Conservation (phyloP, 2,329 filamentous ascomycete genomes). For the Alternaria triticimaculans region DNA sequence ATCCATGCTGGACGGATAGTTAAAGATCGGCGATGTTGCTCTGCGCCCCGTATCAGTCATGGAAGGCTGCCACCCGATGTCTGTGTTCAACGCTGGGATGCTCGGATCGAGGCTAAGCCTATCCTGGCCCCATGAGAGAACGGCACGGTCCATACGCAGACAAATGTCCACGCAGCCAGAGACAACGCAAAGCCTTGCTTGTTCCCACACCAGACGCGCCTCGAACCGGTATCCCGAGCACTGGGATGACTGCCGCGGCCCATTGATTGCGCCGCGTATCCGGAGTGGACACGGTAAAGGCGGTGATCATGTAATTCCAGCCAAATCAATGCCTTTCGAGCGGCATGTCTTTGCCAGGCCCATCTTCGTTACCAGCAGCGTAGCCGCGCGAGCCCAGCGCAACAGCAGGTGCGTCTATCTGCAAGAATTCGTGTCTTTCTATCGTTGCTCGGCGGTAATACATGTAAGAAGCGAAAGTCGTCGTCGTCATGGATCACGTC, state of each 20-base stretch:
- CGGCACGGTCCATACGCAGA: conserved; percentile 10
- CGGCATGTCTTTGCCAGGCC: neutral
- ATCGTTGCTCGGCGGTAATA: neutral
- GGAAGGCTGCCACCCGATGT: conserved; percentile 26
- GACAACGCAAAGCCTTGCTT: conserved; percentile 11
- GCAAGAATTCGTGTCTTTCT: conserved; percentile 10
- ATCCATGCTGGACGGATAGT: conserved; percentile 25
- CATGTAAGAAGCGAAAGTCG: conserved; percentile 22
- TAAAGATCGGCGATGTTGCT: conserved; percentile 33
- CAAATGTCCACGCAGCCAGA: neutral
- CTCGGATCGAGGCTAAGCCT: conserved; percentile 28
- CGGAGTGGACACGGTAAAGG: neutral
- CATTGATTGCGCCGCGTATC: neutral
- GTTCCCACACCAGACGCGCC: conserved; percentile 6
- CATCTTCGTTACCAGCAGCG: neutral
- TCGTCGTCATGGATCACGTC: conserved; percentile 29
- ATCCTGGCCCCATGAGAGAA: conserved; percentile 14
- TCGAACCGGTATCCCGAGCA: conserved; percentile 6
- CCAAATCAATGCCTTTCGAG: neutral
- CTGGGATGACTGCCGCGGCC: neutral
- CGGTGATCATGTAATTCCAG: neutral
- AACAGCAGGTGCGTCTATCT: conserved; percentile 1
- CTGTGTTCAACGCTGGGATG: conserved; percentile 18
- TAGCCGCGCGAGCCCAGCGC: conserved; percentile 1
- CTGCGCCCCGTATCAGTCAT: conserved; percentile 19